Evolutionary conservation across 2,329 filamentous ascomycete genomes (phyloP), one percentile per base, ranked within the genome.

Genomic region (Monosporascus sp.): DNA sequence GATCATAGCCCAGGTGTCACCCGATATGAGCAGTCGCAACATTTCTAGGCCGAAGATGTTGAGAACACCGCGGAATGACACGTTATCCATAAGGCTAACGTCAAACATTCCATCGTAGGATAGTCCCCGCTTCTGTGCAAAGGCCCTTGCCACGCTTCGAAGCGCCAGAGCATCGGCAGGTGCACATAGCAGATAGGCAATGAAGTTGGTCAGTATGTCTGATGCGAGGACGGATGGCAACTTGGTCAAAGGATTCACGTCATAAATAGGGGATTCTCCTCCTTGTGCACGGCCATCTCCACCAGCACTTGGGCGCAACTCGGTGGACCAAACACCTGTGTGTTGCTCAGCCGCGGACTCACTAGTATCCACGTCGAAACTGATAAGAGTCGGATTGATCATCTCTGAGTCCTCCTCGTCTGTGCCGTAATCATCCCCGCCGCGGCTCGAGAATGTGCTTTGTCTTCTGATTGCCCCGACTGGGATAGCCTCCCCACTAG

Each of bases 361-460:
- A 3, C 75, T 77, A 0, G 80, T 77, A 57, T 85, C 81, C 27
- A 84, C 80, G 52, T 85, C 81, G 52, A 85, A 83, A 57, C 79
- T 83, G 50, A 85, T 83, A 5, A 84, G 67, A 0, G 80, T 82
- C 1, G 80, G 76, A 51, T 76, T 80, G 24, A 83, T 70, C 48
- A 77, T 73, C 48, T 81, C 80, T 15, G 77, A 71, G 17, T 80
- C 80, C 48, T 82, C 80, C 50, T 83, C 81, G 47, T 83, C 81
- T 14, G 74, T 80, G 11, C 71, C 76, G 54, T 78, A 80, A 41
- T 81, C 80, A 53, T 70, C 64, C 3, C 64, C 62, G 15, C 71
- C 76, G n/a, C 76, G 66, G 9, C 70, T 67, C 0, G 78, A 79
- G 54, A 78, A 71, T 1, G 74, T 73, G 60, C 77, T 77, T 24